Evolutionary conservation across 1,139 yeast genomes (phyloP).

Genomic region (Pneumocystis carinii): DNA sequence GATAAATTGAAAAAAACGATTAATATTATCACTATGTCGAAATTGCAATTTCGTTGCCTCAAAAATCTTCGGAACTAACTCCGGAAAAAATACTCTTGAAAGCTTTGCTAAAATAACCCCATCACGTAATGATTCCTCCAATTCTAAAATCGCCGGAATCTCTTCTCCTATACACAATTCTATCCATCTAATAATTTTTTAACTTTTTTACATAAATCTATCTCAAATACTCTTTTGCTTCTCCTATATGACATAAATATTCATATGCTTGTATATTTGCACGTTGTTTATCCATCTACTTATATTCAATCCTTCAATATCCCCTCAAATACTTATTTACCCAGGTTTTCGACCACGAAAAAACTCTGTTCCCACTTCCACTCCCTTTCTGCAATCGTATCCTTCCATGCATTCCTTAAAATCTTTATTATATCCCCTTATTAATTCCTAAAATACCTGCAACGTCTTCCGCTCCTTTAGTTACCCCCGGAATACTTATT

Average conservation of each 20-base stretch:
- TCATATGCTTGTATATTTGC: conserved; percentile 47
- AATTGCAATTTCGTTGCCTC: conserved; percentile 58
- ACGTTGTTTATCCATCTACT: conserved; percentile 33
- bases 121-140: conserved; percentile 54
- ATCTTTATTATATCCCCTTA: neutral
- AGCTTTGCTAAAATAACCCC: conserved; percentile 78
- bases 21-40: conserved; percentile 85
- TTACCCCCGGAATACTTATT: conserved; percentile 23
- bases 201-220: conserved; percentile 10
- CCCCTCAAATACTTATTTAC: conserved; percentile 9
- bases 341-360: conserved; percentile 16
- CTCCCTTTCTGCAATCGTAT: conserved; percentile 16
- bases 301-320: conserved; percentile 23
- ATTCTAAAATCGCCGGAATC: conserved; percentile 39
- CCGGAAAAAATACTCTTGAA: conserved; percentile 58
- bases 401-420: neutral
- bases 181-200: conserved; percentile 33
- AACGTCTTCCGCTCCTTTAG: conserved; percentile 25
- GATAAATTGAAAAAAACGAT: conserved; percentile 60
- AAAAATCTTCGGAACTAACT: conserved; percentile 39
- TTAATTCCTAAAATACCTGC: conserved; percentile 17
- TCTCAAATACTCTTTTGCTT: conserved; percentile 44
- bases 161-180: conserved; percentile 40
- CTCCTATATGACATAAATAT: conserved; percentile 75
- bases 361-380: neutral